Percentiles rank a stretch among this genome's conserved stretches.
Conservation (phyloP, 306 rosid species). For the Heteromeles arbutifolia region DNA sequence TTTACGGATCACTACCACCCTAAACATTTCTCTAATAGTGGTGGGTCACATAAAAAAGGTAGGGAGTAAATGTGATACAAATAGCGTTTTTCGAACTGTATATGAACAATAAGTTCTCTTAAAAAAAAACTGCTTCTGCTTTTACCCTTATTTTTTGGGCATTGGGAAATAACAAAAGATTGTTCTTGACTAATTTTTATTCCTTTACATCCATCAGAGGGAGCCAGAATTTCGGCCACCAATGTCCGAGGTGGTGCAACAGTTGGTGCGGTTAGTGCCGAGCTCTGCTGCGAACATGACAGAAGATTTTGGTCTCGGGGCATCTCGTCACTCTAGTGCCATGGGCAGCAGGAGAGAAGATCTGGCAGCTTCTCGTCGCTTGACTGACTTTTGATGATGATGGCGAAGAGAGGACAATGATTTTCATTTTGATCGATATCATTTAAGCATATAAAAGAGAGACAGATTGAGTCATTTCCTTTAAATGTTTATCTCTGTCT, state of each 20-base stretch:
- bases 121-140: not conserved
- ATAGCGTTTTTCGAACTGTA: not conserved
- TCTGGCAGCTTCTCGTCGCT: conserved; percentile 34
- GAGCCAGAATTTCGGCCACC: conserved; percentile 75
- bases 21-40: not conserved
- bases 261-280: conserved; percentile 55
- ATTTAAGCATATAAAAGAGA: not conserved
- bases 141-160: not conserved
- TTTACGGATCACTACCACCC: not conserved
- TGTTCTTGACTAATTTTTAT: not conserved
- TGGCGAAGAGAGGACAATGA: not conserved
- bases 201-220: conserved; percentile 20
- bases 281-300: conserved; percentile 47
- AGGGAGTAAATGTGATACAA: not conserved
- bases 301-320: conserved; percentile 56
- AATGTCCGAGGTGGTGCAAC: conserved; percentile 72
- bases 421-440: conserved; percentile 3
- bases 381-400: conserved; percentile 32
- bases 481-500: not conserved
- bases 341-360: conserved; percentile 32
- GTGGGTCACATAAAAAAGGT: not conserved
- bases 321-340: conserved; percentile 20
- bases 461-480: not conserved
- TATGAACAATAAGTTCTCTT: not conserved
- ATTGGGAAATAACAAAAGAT: not conserved